Evolutionary conservation across 2,329 filamentous ascomycete genomes (phyloP), one percentile per base, ranked within the genome.

Genomic region (Polychaeton citri): DNA sequence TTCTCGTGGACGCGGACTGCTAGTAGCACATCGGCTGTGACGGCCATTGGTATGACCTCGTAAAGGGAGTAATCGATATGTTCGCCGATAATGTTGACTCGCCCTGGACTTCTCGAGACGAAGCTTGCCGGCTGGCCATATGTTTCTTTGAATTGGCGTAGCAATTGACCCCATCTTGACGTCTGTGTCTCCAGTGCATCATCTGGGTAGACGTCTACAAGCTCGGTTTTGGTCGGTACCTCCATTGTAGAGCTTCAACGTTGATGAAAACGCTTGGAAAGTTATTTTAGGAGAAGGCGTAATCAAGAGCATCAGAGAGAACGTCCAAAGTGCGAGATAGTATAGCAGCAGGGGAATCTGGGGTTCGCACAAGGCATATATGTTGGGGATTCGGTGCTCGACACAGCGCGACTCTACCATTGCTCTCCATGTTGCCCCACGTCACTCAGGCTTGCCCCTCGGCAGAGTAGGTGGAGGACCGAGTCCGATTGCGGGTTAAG

Each of bases 31-130:
- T 98, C 90, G 43, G 85, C 82, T 5, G 82, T 85, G 47, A 96
- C 86, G 43, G 88, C 90, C 76, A 95, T 95, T 35, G 90, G 90
- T 17, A 98, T 71, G 40, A 95, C 87, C 49, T 90, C 79, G 67
- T 96, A 98, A 15, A 98, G 74, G 10, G 85, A 94, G 65, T 98
- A 98, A 66, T 98, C 90, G 53, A 98, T 94, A 65, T 98, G 90
- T 70, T 98, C 90, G 59, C 90, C 90, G 56, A 98, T 95, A 54
- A 98, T 90, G 65, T 96, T 96, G 47, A 98, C 90, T 47, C 90
- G 76, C 41, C 90, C 90, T 1, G 90, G 90, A 37, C 87, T 94
- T 43, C 90, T 79, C 7, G 88, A 75, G 15, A 96, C 76, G 52
- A 94, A 95, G 40, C 81, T 72, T 26, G 87, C 77, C 12, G 69